phyloP scores from a whole-genome alignment of 176 grass and related monocot genomes.

The Oropetium thomaeum region DNA sequence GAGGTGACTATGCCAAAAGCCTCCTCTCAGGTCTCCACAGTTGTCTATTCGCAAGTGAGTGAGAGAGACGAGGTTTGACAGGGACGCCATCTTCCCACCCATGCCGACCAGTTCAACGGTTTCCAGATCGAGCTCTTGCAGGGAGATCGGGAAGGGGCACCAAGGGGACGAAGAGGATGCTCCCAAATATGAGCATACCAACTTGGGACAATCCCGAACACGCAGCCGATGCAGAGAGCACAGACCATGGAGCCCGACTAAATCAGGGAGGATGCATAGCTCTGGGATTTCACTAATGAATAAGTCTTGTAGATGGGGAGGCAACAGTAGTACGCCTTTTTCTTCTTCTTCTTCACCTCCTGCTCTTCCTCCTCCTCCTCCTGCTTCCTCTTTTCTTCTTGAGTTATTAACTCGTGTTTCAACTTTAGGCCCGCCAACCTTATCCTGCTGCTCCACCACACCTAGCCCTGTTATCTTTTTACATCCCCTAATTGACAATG shows the following conservation, averaged over 20 bases:
- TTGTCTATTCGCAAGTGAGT: too few relatives aligned
- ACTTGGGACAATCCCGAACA: background rate
- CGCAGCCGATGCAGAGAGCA: background rate
- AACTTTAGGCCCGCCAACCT: too few relatives aligned
- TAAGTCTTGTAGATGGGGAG: background rate
- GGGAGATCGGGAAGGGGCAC: background rate
- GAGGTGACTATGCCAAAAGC: background rate
- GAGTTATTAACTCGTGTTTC: too few relatives aligned
- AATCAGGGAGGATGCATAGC: too few relatives aligned
- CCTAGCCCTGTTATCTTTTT: background rate
- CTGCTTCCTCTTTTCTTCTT: too few relatives aligned
- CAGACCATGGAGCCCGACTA: background rate
- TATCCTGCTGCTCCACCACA: background rate
- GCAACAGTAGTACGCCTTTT: background rate
- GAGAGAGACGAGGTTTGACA: background rate
- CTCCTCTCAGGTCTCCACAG: background rate
- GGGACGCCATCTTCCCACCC: background rate
- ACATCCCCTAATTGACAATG: accelerated
- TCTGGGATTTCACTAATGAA: too few relatives aligned
- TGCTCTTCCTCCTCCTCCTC: background rate
- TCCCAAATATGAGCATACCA: background rate
- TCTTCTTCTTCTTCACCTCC: background rate
- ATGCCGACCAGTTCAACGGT: too few relatives aligned
- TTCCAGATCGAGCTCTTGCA: too few relatives aligned
- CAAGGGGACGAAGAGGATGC: background rate